Conservation (phyloP, 192 early-diverging fungal species). For the Helicostylum pulchrum region DNA sequence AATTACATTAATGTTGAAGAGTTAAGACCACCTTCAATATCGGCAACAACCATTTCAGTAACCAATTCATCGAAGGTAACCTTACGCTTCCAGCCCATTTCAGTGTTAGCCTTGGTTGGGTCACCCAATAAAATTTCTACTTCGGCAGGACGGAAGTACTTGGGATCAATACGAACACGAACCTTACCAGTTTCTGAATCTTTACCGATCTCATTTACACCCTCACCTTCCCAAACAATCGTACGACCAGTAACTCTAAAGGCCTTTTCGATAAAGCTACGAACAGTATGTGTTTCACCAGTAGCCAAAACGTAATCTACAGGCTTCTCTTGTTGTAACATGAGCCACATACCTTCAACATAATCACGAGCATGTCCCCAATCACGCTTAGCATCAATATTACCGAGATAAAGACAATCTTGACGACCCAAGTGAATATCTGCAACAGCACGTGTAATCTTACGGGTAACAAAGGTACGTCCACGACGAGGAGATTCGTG, state of each 20-base stretch:
- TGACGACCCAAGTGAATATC: constrained; percentile 65
- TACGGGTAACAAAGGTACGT: constrained; percentile 75
- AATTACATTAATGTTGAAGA: constrained; percentile 4
- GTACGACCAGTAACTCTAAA: constrained; percentile 57
- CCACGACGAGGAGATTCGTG: constrained; percentile 76
- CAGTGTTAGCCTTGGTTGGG: constrained; percentile 64
- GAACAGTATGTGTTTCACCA: constrained; percentile 77
- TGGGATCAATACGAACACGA: constrained; percentile 63
- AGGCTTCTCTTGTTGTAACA: constrained; percentile 71
- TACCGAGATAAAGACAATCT: constrained; percentile 70
- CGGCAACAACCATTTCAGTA: constrained; percentile 63
- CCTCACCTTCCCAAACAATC: constrained; percentile 68
- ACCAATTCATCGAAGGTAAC: constrained; percentile 68
- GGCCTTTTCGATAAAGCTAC: constrained; percentile 73
- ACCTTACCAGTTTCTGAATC: constrained; percentile 49
- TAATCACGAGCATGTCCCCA: constrained; percentile 83
- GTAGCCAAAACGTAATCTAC: constrained; percentile 78
- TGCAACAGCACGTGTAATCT: constrained; percentile 75
- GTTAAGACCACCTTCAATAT: constrained; percentile 43
- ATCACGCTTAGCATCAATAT: constrained; percentile 76
- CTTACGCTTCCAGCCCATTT: constrained; percentile 65
- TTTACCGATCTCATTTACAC: constrained; percentile 58
- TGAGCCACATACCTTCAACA: constrained; percentile 77
- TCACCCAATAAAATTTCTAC: constrained; percentile 73
- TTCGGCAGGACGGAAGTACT: constrained; percentile 79